Base-by-base conservation (phyloP, 192 early-diverging fungal species). In the Backusella liffmaniae region DNA sequence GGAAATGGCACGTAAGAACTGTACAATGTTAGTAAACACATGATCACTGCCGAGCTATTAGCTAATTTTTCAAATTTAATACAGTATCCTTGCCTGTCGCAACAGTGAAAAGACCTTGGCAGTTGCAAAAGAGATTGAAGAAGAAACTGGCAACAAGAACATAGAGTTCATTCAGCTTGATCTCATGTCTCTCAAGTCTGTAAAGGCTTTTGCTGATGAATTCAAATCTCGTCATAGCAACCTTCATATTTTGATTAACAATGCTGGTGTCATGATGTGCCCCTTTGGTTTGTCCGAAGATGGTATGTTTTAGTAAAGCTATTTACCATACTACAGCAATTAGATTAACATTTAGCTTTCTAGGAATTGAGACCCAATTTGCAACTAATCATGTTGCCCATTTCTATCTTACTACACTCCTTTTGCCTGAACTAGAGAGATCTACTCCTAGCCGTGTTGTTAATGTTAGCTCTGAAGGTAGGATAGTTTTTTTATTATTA, bases 231-330 rank as follows among this genome's bases (percentile, higher is more conserved):
- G 77, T 23, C 71, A 84, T 23, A 67, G 41, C 29, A 72, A 70
- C 9, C 73, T 91, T 3, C 82, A 91, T 73, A 79, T 86, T 34
- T 70, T 91, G 30, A 78, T 90, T 39, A 86, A 88, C 82, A 92
- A 91, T 82, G 91, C 90, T 8, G 91, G 86, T 42, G 72, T 81
- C 23, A 90, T 89, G 89, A 82, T 82, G n/a, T 76, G 75, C 30
- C 86, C 86, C 1, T 75, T 79, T 35, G 67, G 21, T 18, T 70
- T 79, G 6, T 79, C 84, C 32, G 77, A 78, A 8, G 85, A 91
- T 37, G 76, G 76, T 77, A 53, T 34, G 44, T 62, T 59, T 5
- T 16, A 26, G 30, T 53, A 73, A 16, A 30, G 23, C 16, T 26
- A 12, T 7, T 42, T 42, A 29, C 3, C 1, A 1, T 36, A 9